Conservation (phyloP, 345 rosid species). For the Corchorus capsularis region DNA sequence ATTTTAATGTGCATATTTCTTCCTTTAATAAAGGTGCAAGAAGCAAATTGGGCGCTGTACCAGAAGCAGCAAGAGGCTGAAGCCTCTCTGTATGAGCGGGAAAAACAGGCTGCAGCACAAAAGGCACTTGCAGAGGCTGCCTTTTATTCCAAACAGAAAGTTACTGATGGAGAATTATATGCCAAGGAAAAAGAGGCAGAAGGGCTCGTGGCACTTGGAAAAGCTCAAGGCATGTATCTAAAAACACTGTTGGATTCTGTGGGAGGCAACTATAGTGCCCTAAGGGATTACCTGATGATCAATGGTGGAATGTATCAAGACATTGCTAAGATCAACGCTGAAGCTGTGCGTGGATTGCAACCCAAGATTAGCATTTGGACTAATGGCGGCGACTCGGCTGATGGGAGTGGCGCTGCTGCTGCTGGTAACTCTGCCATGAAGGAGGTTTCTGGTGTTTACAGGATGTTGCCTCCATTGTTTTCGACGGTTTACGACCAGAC, state of each 20-base stretch:
- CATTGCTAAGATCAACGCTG: constrained; percentile 57
- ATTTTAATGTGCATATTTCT: too few relatives aligned
- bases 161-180: constrained; percentile 39
- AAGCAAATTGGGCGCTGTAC: constrained; percentile 63
- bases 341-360: constrained; percentile 54
- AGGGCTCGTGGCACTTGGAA: constrained; percentile 51
- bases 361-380: constrained; percentile 78
- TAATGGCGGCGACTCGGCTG: constrained; percentile 31
- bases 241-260: constrained; percentile 52
- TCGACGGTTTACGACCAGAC: constrained; percentile 77
- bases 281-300: constrained; percentile 66
- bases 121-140: constrained; percentile 60
- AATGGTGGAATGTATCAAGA: constrained; percentile 47
- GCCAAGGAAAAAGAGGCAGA: constrained; percentile 66
- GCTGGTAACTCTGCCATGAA: constrained; percentile 38
- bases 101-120: constrained; percentile 62
- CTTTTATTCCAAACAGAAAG: constrained; percentile 37
- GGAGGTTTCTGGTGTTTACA: constrained; percentile 68
- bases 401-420: constrained; percentile 16
- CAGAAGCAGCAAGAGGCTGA: constrained; percentile 66
- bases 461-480: constrained; percentile 66
- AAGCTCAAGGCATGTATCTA: constrained; percentile 60
- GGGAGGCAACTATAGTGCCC: constrained; percentile 50
- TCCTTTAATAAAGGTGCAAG: constrained; percentile 44
- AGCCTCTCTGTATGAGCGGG: constrained; percentile 46